Evolutionary conservation across 805 yeast species (phyloP).

Genomic region (Kluyveromyces dobzhanskii): DNA sequence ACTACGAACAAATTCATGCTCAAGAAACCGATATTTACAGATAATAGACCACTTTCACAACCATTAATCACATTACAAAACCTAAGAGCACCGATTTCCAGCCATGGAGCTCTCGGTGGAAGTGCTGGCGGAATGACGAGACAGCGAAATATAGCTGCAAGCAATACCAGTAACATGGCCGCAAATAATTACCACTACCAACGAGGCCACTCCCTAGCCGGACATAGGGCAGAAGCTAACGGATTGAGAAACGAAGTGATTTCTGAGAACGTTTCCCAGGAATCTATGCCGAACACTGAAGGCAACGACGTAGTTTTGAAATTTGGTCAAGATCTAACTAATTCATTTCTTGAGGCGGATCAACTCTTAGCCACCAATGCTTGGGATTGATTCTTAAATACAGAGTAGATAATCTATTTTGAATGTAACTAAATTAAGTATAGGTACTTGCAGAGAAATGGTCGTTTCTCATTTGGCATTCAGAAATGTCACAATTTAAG

Average conservation of each 20-base stretch:
- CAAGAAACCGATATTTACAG: neutral
- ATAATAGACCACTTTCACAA: neutral
- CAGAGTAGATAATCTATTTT: neutral
- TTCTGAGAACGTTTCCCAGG: neutral
- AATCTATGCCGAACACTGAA: neutral
- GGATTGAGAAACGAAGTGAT: neutral
- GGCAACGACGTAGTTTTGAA: conserved; percentile 1
- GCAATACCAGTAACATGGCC: neutral
- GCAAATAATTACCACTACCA: neutral
- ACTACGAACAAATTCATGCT: conserved; percentile 7
- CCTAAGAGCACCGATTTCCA: neutral
- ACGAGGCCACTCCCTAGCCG: neutral
- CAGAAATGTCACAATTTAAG: too few relatives aligned
- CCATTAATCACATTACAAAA: neutral
- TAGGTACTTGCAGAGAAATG: too few relatives aligned
- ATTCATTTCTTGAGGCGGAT: conserved; percentile 4
- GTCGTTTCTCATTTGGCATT: too few relatives aligned
- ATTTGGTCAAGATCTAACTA: conserved; percentile 3
- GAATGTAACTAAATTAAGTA: too few relatives aligned
- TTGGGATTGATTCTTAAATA: conserved; percentile 1
- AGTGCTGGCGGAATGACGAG: neutral
- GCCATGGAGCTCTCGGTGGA: neutral
- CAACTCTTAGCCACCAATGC: conserved; percentile 4
- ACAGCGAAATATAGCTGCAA: neutral
- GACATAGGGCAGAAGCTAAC: neutral